Percentiles rank a stretch among this genome's conserved stretches.
Conservation (phyloP, 345 rosid species). For the Rubroshorea leprosula region DNA sequence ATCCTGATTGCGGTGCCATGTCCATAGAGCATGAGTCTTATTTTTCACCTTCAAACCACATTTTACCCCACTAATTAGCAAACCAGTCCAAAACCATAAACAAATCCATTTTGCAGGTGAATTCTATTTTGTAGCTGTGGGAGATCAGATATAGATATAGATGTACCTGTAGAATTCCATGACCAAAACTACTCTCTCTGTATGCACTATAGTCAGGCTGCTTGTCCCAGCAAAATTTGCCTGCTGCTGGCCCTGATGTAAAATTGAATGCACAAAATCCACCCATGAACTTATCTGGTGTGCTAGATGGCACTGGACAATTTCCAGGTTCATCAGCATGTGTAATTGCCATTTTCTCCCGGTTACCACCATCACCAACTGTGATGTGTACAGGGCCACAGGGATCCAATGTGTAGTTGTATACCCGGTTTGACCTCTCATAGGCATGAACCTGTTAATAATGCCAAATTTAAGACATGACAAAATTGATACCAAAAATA, state of each 20-base stretch:
- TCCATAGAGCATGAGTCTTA: slow-evolving; percentile 82
- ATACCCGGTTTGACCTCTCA: slow-evolving; percentile 88
- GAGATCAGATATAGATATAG: not conserved
- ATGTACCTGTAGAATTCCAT: slow-evolving; percentile 86
- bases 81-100: too few species aligned
- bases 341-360: slow-evolving; percentile 52
- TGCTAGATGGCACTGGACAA: slow-evolving; percentile 57
- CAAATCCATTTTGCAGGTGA: too few species aligned
- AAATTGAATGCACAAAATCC: slow-evolving; percentile 77
- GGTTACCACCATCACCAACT: slow-evolving; percentile 75
- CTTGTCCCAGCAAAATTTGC: slow-evolving; percentile 79
- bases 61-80: too few species aligned
- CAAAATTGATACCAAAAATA: too few species aligned
- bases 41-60: slow-evolving; percentile 55
- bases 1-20: slow-evolving; percentile 77
- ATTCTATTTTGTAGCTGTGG: too few species aligned
- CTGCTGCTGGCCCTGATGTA: slow-evolving; percentile 60
- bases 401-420: slow-evolving; percentile 72
- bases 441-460: slow-evolving; percentile 81
- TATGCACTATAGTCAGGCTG: slow-evolving; percentile 92
- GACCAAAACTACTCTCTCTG: slow-evolving; percentile 93
- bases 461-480: too few species aligned
- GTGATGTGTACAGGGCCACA: slow-evolving; percentile 74
- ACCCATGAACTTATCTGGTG: slow-evolving; percentile 45
- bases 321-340: slow-evolving; percentile 87